Evolutionary conservation across 768 basidiomycete species (phyloP).

Genomic region (Myochromella boudieri): DNA sequence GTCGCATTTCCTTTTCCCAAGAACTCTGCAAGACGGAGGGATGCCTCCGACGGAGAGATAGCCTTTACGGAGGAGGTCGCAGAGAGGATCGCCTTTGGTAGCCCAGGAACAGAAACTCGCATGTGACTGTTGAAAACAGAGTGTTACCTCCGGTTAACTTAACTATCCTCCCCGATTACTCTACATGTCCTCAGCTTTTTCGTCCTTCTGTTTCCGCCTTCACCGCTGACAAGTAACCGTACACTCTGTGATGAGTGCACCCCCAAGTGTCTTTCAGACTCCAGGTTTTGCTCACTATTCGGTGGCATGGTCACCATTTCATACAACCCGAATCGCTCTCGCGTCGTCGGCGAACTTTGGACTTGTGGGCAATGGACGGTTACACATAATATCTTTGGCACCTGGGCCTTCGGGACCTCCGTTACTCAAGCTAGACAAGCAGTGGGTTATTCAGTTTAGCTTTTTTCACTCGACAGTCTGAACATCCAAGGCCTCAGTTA

Average conservation of each 20-base stretch:
- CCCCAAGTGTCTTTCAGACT: slow-evolving; percentile 60
- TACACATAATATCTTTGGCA: slow-evolving; percentile 62
- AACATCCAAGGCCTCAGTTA: slow-evolving; percentile 51
- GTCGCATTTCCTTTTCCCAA: slow-evolving; percentile 68
- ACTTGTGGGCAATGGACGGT: slow-evolving; percentile 91
- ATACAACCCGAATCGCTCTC: slow-evolving; percentile 68
- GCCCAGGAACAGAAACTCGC: slow-evolving; percentile 77
- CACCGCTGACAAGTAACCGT: neutral
- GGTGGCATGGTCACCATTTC: slow-evolving; percentile 85
- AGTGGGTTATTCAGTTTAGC: slow-evolving; percentile 45
- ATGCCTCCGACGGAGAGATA: slow-evolving; percentile 50
- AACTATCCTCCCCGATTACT: slow-evolving; percentile 9
- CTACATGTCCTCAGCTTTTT: slow-evolving; percentile 5
- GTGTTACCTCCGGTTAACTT: slow-evolving; percentile 14
- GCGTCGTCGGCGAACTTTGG: slow-evolving; percentile 93
- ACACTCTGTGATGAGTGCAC: slow-evolving; percentile 30
- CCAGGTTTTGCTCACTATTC: slow-evolving; percentile 85
- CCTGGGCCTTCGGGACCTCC: slow-evolving; percentile 45
- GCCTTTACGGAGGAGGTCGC: slow-evolving; percentile 33
- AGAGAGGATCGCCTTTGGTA: slow-evolving; percentile 62
- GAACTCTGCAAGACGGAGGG: slow-evolving; percentile 64
- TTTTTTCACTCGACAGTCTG: slow-evolving; percentile 13
- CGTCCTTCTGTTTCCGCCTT: neutral
- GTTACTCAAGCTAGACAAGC: slow-evolving; percentile 58
- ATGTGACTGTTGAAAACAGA: slow-evolving; percentile 48